Conservation (phyloP, 768 basidiomycete species). For the Mycena filopes region DNA sequence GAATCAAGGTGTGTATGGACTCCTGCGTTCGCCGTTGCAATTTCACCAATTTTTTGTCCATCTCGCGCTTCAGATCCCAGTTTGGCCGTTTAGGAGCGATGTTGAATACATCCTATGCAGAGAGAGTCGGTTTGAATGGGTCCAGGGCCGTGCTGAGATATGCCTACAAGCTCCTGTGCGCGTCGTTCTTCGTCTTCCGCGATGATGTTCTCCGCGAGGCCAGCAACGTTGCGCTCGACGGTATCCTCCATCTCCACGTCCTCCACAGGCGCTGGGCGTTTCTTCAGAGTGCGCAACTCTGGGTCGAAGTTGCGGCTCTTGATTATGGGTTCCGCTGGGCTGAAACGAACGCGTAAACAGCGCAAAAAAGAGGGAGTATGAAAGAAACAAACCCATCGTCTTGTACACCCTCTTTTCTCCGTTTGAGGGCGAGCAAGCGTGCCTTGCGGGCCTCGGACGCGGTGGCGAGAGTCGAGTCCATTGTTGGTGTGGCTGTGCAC, state of each 20-base stretch:
- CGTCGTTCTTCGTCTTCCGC: slow-evolving; percentile 87
- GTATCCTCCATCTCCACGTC: slow-evolving; percentile 79
- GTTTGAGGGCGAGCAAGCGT: slow-evolving; percentile 80
- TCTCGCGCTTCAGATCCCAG: slow-evolving; percentile 95
- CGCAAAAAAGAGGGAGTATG: neutral
- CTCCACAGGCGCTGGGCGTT: slow-evolving; percentile 60
- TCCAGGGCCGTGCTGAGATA: neutral
- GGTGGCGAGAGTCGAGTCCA: slow-evolving; percentile 68
- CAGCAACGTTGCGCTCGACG: slow-evolving; percentile 86
- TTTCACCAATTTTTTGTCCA: slow-evolving; percentile 89
- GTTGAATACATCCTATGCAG: slow-evolving; percentile 87
- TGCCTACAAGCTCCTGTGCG: slow-evolving; percentile 87
- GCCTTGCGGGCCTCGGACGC: slow-evolving; percentile 85
- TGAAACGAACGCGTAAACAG: slow-evolving; percentile 23
- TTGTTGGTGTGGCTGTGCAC: slow-evolving; percentile 44
- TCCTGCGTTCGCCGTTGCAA: slow-evolving; percentile 94
- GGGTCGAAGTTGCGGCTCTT: slow-evolving; percentile 92
- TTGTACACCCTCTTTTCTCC: slow-evolving; percentile 69
- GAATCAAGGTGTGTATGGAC: slow-evolving; percentile 91
- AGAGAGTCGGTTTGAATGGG: slow-evolving; percentile 8
- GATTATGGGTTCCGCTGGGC: slow-evolving; percentile 58
- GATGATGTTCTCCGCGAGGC: slow-evolving; percentile 86
- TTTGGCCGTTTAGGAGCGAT: slow-evolving; percentile 97
- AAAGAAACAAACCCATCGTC: slow-evolving; percentile 58
- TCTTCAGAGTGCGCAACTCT: slow-evolving; percentile 80